Evolutionary conservation across 1,284 basidiomycete species (phyloP), one percentile per base, ranked within the genome.

Genomic region (Heliocybe sulcata): DNA sequence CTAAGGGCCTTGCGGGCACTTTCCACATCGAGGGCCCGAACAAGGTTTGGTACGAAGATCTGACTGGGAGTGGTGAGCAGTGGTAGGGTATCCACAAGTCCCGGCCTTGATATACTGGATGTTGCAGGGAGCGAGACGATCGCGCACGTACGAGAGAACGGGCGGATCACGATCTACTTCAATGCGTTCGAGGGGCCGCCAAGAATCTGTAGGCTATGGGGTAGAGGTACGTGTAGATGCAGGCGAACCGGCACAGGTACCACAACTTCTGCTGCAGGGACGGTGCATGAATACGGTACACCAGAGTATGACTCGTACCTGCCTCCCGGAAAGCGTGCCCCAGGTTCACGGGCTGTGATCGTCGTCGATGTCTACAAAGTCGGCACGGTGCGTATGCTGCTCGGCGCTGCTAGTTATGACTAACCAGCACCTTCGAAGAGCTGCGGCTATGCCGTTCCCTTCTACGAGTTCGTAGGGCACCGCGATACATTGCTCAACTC

Each of bases 1-100:
- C 80, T 0, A 83, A 83, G 61, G 72, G 74, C 25, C 61, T 73
- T 26, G 62, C 69, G 50, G 75, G 73, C 9, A 73, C 73, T 2
- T 82, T 83, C 60, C 80, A 81, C 58, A 63, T 83, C 54, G 64
- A 75, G n/a, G 68, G 76, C 54, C 64, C 71, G 19, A 74, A 71
- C 29, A 66, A 66, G 48, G 78, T 81, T 3, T 83, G 81, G 80
- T 83, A 83, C 54, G 80, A 83, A 59, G 81, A 82, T 62, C 67
- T 81, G 47, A 77, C 75, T 38, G 81, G 81, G 10, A 79, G 79
- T 56, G 80, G 81, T 80, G 55, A 45, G 75, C 3, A 20, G 22
- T 33, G 26, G 16, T 11, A 22, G 20, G 11, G 26, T 26, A 2
- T 19, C 6, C 19, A 20, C 4, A 4, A n/a, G 11, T 26, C 10